These are phyloP conservation scores for Verticillium longisporum DNA, from an alignment of 2,329 filamentous ascomycete species.

Conservation along the genomic window DNA sequence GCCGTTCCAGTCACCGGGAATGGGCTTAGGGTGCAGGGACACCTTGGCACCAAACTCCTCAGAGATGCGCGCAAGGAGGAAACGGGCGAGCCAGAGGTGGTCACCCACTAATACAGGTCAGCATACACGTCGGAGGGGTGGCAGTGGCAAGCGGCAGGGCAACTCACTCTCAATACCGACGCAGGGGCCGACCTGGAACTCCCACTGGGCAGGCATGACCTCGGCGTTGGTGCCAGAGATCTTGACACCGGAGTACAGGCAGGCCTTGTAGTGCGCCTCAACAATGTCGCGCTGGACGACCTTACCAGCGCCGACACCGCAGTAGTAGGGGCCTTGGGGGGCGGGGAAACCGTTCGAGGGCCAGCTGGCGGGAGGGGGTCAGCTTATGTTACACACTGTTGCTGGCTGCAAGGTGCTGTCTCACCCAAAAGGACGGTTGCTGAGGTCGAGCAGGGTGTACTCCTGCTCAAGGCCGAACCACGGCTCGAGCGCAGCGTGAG, in stretches of 20 bases:
- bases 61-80: slow-evolving; percentile 80
- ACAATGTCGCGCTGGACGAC: slow-evolving; percentile 98
- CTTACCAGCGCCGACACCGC: slow-evolving; percentile 90
- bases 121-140: slow-evolving; percentile 10
- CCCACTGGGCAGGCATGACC: slow-evolving; percentile 97
- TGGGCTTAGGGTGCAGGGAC: slow-evolving; percentile 91
- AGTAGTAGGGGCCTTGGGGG: slow-evolving; percentile 87
- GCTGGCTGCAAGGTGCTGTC: neutral
- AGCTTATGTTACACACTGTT: neutral
- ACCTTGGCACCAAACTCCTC: slow-evolving; percentile 97
- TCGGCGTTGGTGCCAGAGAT: slow-evolving; percentile 99
- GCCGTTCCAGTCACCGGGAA: slow-evolving; percentile 84
- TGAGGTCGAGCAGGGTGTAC: slow-evolving; percentile 67
- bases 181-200: slow-evolving; percentile 94
- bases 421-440: slow-evolving; percentile 58
- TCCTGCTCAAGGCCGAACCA: slow-evolving; percentile 99
- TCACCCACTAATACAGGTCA: slow-evolving; percentile 64
- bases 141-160: neutral
- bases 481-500: slow-evolving; percentile 73
- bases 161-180: slow-evolving; percentile 71
- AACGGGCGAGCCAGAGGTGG: slow-evolving; percentile 83
- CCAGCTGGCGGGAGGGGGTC: slow-evolving; percentile 17
- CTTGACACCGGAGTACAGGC: slow-evolving; percentile 64
- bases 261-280: slow-evolving; percentile 83
- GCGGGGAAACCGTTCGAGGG: slow-evolving; percentile 72